Evolutionary conservation across 1,139 yeast species (phyloP).

Genomic region (Hemisphaericaspora xylofermentans): DNA sequence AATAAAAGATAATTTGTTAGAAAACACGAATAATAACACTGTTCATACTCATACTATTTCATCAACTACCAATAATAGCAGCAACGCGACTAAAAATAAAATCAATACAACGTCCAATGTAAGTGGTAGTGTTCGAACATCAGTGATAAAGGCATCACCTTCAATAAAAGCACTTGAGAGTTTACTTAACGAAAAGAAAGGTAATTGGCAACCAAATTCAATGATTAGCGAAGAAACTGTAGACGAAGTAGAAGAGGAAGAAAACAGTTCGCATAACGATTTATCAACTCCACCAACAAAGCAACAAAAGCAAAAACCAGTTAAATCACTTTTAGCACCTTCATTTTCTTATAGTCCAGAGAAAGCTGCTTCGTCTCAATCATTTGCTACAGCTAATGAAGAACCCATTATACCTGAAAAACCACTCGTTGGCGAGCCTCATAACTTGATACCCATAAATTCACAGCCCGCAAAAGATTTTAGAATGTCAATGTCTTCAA

Average conservation of each 20-base stretch:
- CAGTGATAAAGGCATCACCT: conserved; percentile 54
- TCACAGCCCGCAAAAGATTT: background rate
- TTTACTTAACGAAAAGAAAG: conserved; percentile 36
- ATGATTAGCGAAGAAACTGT: conserved; percentile 27
- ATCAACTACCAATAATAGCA: conserved; percentile 8
- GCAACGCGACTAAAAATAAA: background rate
- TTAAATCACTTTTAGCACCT: conserved; percentile 2
- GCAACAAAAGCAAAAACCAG: background rate
- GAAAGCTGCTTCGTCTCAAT: conserved; percentile 23
- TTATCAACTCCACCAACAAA: background rate
- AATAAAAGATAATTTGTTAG: conserved; percentile 19
- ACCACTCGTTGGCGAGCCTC: background rate
- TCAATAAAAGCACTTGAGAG: conserved; percentile 53
- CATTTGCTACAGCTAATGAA: conserved; percentile 29
- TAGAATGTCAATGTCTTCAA: conserved; percentile 17
- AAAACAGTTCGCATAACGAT: conserved; percentile 10
- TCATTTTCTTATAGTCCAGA: conserved; percentile 2
- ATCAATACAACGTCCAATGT: conserved; percentile 5
- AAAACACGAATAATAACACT: background rate
- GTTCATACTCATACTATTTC: too few relatives aligned
- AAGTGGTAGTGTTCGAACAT: conserved; percentile 24
- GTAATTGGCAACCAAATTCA: conserved; percentile 7
- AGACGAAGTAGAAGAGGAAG: too few relatives aligned
- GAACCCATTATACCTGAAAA: background rate
- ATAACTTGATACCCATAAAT: background rate